Percentiles rank a stretch among this genome's conserved stretches.
phyloP scores from a whole-genome alignment of 805 yeast genomes.

The Starmerella vitae region DNA sequence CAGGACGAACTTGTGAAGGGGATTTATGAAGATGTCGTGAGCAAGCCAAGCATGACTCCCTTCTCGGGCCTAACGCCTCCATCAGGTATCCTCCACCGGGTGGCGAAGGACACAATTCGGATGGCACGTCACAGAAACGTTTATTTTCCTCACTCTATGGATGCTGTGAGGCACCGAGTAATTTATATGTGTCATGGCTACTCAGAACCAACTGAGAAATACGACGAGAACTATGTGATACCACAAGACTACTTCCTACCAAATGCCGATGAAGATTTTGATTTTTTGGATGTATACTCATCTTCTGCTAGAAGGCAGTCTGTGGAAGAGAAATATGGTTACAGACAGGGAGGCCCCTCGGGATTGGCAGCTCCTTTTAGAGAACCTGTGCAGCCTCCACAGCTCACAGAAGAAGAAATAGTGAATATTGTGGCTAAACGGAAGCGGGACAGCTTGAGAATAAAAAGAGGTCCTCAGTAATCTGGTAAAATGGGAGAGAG shows the following conservation, averaged over 20 bases:
- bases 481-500: no score
- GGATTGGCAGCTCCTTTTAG: conserved; percentile 25
- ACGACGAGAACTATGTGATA: conserved; percentile 6
- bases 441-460: conserved; percentile 39
- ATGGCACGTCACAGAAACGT: conserved; percentile 22
- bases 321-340: conserved; percentile 11
- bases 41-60: conserved; percentile 53
- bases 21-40: conserved; percentile 37
- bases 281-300: conserved; percentile 7
- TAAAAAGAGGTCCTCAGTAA: conserved; percentile 31
- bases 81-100: conserved; percentile 47
- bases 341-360: neutral
- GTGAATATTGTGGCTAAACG: conserved; percentile 38
- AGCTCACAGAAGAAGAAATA: conserved; percentile 16
- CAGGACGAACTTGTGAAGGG: conserved; percentile 35
- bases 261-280: conserved; percentile 12
- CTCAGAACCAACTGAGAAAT: conserved; percentile 1
- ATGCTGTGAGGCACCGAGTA: conserved; percentile 26
- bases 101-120: conserved; percentile 42
- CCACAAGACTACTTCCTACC: conserved; percentile 11
- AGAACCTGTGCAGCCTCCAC: conserved; percentile 16
- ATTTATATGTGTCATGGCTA: conserved; percentile 18
- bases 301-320: conserved; percentile 5
- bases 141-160: conserved; percentile 25
- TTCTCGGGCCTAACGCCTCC: conserved; percentile 55